Base-by-base conservation (phyloP, 2,329 filamentous ascomycete species). In the Fusarium setosum region DNA sequence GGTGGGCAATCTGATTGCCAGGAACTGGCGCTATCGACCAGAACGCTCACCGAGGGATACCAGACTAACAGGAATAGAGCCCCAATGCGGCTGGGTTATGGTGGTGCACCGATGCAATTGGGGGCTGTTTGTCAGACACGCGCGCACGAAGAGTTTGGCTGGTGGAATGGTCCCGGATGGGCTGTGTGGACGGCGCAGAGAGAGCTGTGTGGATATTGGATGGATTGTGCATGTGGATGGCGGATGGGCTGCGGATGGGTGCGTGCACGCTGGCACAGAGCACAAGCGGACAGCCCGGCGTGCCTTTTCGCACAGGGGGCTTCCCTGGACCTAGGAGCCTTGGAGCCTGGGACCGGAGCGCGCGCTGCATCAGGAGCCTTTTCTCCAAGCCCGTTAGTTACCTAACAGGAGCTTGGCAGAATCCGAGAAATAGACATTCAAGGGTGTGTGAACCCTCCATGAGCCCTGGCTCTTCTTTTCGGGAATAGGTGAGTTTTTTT, bases 1-100 rank as follows among this genome's bases (percentile, higher is more conserved):
- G 47, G 61, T 63, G 63, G 61, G 65, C 67, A 67, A 63, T 61
- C 65, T 60, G 61, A 60, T 58, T 63, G 57, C 60, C 54, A 56
- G 60, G 56, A 56, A 42, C 35, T 55, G 44, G 61, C 65, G 67
- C 72, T 71, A 72, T 65, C 23, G 64, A 75, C 73, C 47, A 74
- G 72, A 75, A 75, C 61, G 70, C 59, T 75, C 73, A 75, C 73
- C 73, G 73, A 75, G 69, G 64, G 56, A 56, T 34, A 58, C n/a
- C 48, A 65, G 49, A 48, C 71, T 71, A 73, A 57, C 57, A 55
- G 34, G 48, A 53, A 63, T 51, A 29, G 50, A 53, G 37, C 49
- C 66, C 59, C 56, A 61, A 69, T 63, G 57, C 56, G 66, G 56
- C 44, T 51, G 52, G 48, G 24, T 38, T 34, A 44, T 32, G 49